These are phyloP conservation scores for Heritiera littoralis DNA, from an alignment of 345 rosid species.

Conservation along the genomic window DNA sequence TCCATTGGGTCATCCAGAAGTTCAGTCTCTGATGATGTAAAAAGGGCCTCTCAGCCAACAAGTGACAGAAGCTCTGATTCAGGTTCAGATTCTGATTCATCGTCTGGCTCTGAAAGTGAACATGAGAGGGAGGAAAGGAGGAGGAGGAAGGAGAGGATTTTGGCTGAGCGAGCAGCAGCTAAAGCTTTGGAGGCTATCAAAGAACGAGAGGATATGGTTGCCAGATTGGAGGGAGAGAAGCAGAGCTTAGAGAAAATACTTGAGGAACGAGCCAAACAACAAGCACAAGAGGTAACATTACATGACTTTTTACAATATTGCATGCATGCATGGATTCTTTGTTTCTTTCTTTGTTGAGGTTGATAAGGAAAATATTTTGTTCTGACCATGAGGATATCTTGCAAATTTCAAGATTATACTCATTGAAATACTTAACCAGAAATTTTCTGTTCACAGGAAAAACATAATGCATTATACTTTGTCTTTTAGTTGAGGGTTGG, in stretches of 20 bases:
- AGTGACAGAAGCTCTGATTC: slow-evolving; percentile 56
- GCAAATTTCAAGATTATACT: background rate
- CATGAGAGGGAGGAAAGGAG: slow-evolving; percentile 77
- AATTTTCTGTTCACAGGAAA: background rate
- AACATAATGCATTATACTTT: background rate
- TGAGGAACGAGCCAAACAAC: slow-evolving; percentile 91
- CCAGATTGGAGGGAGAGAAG: slow-evolving; percentile 93
- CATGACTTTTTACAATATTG: slow-evolving; percentile 3
- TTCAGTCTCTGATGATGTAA: slow-evolving; percentile 45
- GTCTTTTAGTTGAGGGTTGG: background rate
- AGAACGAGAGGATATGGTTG: slow-evolving; percentile 84
- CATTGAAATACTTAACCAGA: background rate
- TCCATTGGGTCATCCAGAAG: slow-evolving; percentile 33
- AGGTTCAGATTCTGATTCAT: slow-evolving; percentile 55
- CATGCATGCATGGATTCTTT: background rate
- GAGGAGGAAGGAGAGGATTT: slow-evolving; percentile 62
- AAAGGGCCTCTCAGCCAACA: slow-evolving; percentile 34
- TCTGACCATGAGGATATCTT: background rate
- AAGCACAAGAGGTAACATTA: slow-evolving; percentile 75
- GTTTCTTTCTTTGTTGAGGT: slow-evolving; percentile 7
- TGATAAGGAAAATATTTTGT: background rate
- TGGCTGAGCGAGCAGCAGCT: slow-evolving; percentile 79
- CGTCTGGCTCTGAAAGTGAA: slow-evolving; percentile 84
- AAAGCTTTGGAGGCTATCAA: slow-evolving; percentile 72
- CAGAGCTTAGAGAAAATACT: slow-evolving; percentile 91